A percentile compares a stretch with the other conserved stretches of the same genome.
These are phyloP conservation scores for Thelonectria blattea DNA, from an alignment of 2,329 filamentous ascomycete genomes.

Conservation along the genomic window DNA sequence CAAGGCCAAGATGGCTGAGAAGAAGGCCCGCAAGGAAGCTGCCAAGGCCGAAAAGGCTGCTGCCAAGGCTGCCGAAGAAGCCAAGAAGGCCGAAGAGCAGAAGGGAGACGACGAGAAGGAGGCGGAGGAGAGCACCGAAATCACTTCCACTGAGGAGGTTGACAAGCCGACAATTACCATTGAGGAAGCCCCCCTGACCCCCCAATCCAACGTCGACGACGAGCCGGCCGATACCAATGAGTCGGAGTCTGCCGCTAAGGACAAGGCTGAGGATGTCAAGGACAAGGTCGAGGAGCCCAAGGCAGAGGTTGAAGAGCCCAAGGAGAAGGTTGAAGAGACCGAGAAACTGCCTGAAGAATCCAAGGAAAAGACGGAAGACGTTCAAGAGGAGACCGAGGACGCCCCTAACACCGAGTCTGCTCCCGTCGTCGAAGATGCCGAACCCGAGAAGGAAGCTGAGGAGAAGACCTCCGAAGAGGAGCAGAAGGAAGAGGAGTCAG, in stretches of 20 bases:
- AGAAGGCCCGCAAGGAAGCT: conserved; percentile 33
- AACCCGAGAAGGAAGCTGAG: neutral
- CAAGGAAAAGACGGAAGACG: neutral
- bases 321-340: neutral
- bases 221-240: neutral
- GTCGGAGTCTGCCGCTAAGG: neutral
- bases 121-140: neutral
- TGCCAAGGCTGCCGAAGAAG: conserved; percentile 6
- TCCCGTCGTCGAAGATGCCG: neutral
- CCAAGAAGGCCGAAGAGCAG: conserved; percentile 21
- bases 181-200: conserved; percentile 29
- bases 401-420: neutral
- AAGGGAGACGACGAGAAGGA: conserved; percentile 18
- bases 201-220: conserved; percentile 23
- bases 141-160: neutral
- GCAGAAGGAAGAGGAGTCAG: neutral
- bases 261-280: neutral
- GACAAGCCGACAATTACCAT: neutral
- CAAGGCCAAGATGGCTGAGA: conserved; percentile 72
- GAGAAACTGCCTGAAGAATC: neutral
- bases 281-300: neutral
- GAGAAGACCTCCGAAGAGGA: neutral
- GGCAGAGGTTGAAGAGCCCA: neutral
- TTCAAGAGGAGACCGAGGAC: neutral
- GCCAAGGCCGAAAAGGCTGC: conserved; percentile 28